A percentile compares a stretch with the other conserved stretches of the same genome.
Conservation (phyloP, 2,329 filamentous ascomycete genomes). For the Teratosphaeria nubilosa region DNA sequence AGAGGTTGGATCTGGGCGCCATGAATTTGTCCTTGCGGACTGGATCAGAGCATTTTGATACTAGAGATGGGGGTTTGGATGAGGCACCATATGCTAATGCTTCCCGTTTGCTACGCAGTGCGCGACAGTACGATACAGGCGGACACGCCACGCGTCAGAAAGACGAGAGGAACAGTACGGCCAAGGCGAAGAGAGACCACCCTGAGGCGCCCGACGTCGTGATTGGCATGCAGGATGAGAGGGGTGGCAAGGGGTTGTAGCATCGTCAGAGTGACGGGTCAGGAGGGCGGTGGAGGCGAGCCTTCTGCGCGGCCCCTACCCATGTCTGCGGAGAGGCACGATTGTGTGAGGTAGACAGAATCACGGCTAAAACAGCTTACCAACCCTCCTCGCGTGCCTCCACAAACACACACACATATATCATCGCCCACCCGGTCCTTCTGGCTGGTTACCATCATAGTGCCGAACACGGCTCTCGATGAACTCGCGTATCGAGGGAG, state of each 20-base stretch:
- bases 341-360: no score
- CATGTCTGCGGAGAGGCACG: no score
- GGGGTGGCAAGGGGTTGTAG: slow-evolving; percentile 32
- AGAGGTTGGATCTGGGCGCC: background rate
- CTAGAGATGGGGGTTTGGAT: background rate
- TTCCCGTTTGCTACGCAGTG: slow-evolving; percentile 10
- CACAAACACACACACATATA: no score
- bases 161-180: slow-evolving; percentile 28
- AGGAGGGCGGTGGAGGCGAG: background rate
- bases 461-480: no score
- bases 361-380: no score
- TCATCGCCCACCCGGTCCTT: no score
- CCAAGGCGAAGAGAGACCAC: slow-evolving; percentile 37
- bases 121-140: slow-evolving; percentile 25
- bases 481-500: no score
- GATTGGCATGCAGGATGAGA: slow-evolving; percentile 43
- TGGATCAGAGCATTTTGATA: background rate
- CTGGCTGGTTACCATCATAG: no score
- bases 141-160: slow-evolving; percentile 31
- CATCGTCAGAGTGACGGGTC: background rate
- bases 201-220: slow-evolving; percentile 36
- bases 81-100: slow-evolving; percentile 4
- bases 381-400: no score
- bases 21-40: slow-evolving; percentile 2
- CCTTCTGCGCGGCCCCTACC: no score